These are phyloP conservation scores for Leccinum arenicola DNA, from an alignment of 768 basidiomycete species.

Conservation along the genomic window DNA sequence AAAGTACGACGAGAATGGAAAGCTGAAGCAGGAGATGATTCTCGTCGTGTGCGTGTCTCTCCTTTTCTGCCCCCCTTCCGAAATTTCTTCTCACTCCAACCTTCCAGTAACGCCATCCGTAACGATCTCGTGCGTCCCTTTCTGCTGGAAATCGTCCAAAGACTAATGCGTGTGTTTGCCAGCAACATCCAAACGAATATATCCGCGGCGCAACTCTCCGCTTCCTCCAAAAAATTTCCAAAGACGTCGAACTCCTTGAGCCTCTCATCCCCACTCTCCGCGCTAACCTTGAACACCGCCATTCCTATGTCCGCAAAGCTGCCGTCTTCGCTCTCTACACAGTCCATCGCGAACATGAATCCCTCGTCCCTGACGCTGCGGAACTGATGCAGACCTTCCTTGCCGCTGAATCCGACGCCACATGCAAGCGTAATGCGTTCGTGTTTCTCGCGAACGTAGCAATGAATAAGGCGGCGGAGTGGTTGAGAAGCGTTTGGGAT, in stretches of 20 bases:
- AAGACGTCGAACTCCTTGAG: constrained; percentile 91
- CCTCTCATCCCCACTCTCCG: constrained; percentile 93
- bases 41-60: constrained; percentile 79
- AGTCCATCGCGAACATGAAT: constrained; percentile 91
- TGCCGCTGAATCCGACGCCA: constrained; percentile 91
- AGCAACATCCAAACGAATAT: constrained; percentile 99
- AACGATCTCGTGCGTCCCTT: constrained; percentile 80
- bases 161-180: not conserved
- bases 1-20: constrained; percentile 94
- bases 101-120: constrained; percentile 85
- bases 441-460: constrained; percentile 87
- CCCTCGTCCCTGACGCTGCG: constrained; percentile 94
- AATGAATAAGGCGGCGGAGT: constrained; percentile 89
- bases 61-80: not conserved
- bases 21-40: constrained; percentile 99
- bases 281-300: constrained; percentile 93
- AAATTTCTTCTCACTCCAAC: constrained; percentile 8
- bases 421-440: constrained; percentile 96
- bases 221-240: constrained; percentile 92
- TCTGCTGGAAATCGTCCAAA: not conserved
- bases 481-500: constrained; percentile 83
- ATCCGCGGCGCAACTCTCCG: constrained; percentile 97
- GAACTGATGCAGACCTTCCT: constrained; percentile 97
- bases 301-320: constrained; percentile 97
- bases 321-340: constrained; percentile 95